These are phyloP conservation scores for Royoungia palumana DNA, from an alignment of 768 basidiomycete genomes.

Conservation along the genomic window DNA sequence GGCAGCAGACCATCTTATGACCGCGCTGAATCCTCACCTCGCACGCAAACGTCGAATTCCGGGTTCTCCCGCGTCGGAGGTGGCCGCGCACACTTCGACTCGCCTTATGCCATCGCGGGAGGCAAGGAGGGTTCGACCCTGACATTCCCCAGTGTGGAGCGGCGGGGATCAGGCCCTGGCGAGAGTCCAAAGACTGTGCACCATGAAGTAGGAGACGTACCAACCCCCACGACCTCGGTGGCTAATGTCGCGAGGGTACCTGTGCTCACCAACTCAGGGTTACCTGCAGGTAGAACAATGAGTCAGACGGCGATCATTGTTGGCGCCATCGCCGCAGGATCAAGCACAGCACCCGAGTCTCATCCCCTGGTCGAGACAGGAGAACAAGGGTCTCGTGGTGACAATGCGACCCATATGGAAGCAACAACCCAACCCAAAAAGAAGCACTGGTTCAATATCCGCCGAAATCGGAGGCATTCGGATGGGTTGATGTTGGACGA, in stretches of 20 bases:
- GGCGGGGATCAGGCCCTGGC: slow-evolving; percentile 27
- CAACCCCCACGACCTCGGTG: slow-evolving; percentile 50
- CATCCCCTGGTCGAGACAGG: slow-evolving; percentile 20
- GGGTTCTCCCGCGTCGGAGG: slow-evolving; percentile 89
- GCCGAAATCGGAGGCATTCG: slow-evolving; percentile 58
- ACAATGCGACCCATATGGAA: slow-evolving; percentile 35
- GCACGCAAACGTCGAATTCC: slow-evolving; percentile 36
- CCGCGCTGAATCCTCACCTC: slow-evolving; percentile 25
- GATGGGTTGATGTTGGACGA: slow-evolving; percentile 43
- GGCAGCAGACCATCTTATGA: slow-evolving; percentile 22
- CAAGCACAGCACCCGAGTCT: slow-evolving; percentile 18
- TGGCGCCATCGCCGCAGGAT: slow-evolving; percentile 31
- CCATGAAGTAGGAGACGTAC: slow-evolving; percentile 40
- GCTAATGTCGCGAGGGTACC: slow-evolving; percentile 45
- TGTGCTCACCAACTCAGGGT: slow-evolving; percentile 28
- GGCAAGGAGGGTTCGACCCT: slow-evolving; percentile 51
- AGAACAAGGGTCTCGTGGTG: slow-evolving; percentile 16
- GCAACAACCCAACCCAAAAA: slow-evolving; percentile 48
- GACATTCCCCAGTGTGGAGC: slow-evolving; percentile 64
- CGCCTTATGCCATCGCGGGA: slow-evolving; percentile 75
- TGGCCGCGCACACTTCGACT: slow-evolving; percentile 79
- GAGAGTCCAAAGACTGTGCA: slow-evolving; percentile 22
- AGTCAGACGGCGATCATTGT: slow-evolving; percentile 88
- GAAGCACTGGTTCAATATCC: slow-evolving; percentile 68
- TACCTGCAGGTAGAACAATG: slow-evolving; percentile 68